Base-by-base conservation (phyloP, 306 rosid species). In the Phaseolus lunatus region DNA sequence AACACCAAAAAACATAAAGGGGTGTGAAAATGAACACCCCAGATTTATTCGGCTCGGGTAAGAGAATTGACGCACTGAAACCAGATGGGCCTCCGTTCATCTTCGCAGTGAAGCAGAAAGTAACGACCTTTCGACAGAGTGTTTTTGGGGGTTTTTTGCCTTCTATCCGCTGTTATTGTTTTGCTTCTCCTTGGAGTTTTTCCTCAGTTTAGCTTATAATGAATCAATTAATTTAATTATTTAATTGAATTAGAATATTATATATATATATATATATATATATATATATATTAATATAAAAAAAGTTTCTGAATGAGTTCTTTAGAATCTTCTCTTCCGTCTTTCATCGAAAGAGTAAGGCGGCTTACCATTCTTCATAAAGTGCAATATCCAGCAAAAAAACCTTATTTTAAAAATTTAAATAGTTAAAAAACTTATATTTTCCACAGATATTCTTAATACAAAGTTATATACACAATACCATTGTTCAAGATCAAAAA, bases 11-110 rank as follows among this genome's bases (percentile, higher is more conserved):
- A 16, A 31, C 1, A 1, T 6, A 27, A 41, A 26, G 59, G 50
- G 63, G 80, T 33, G 72, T 23, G 53, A 20, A 58, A 47, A 6
- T 44, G 83, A 16, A 69, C 13, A 37, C 6, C 9, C 59, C 48
- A 66, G 82, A 74, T 53, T 49, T 20, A 62, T 43, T 44, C 4
- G 70, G 43, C 18, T 29, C 5, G 68, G 41, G n/a, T 37, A 61
- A 26, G 79, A 72, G 73, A 64, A 44, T 50, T 37, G 3, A 89
- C 98, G 76, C 67, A 95, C 99, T 79, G 88, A 96, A 96, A 85
- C 99, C 99, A 78, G 99, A 92, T 18, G 98, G 99, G 79, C 99
- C 99, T 69, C 96, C 98, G 97, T 92, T 92, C 98, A 96, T 96
- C 90, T 85, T 91, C 86, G 64, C 85, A 80, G 89, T 72, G 84